Conservation (phyloP, 2,329 filamentous ascomycete species). For the Fusarium scirpi region DNA sequence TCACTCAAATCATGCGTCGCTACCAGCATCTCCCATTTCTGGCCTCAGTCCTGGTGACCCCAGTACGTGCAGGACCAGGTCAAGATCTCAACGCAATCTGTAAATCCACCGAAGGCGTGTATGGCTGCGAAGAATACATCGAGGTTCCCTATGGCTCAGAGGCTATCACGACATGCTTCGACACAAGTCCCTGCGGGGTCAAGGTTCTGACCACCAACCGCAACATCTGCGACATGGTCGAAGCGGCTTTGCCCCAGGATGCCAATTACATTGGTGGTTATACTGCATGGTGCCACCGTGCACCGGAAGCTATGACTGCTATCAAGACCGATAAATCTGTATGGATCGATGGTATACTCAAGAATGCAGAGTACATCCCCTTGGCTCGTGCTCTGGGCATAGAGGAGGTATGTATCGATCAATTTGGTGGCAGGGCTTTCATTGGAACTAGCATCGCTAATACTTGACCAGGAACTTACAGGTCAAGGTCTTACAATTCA, state of each 20-base stretch:
- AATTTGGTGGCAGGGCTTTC: neutral
- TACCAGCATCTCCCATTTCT: neutral
- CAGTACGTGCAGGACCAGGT: slow-evolving; percentile 12
- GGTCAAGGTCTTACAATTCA: slow-evolving; percentile 5
- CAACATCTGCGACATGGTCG: slow-evolving; percentile 28
- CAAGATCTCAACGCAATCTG: slow-evolving; percentile 27
- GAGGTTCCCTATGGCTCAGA: slow-evolving; percentile 26
- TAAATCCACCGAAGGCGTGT: slow-evolving; percentile 28
- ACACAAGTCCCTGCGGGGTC: slow-evolving; percentile 29
- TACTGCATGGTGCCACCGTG: slow-evolving; percentile 5
- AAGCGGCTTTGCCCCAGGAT: slow-evolving; percentile 9
- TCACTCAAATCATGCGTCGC: neutral
- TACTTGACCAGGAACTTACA: neutral
- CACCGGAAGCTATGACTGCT: slow-evolving; percentile 13
- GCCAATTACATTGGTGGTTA: slow-evolving; percentile 12
- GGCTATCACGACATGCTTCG: slow-evolving; percentile 18
- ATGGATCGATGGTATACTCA: slow-evolving; percentile 25
- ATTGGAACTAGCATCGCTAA: neutral
- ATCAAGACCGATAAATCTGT: slow-evolving; percentile 16
- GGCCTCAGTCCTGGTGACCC: neutral
- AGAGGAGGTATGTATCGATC: slow-evolving; percentile 5
- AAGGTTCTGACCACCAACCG: slow-evolving; percentile 19
- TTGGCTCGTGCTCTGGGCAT: neutral
- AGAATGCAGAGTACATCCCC: neutral
- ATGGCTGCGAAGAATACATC: slow-evolving; percentile 20